Evolutionary conservation across 2,329 filamentous ascomycete genomes (phyloP).

Genomic region (Lachnum nothofagi): DNA sequence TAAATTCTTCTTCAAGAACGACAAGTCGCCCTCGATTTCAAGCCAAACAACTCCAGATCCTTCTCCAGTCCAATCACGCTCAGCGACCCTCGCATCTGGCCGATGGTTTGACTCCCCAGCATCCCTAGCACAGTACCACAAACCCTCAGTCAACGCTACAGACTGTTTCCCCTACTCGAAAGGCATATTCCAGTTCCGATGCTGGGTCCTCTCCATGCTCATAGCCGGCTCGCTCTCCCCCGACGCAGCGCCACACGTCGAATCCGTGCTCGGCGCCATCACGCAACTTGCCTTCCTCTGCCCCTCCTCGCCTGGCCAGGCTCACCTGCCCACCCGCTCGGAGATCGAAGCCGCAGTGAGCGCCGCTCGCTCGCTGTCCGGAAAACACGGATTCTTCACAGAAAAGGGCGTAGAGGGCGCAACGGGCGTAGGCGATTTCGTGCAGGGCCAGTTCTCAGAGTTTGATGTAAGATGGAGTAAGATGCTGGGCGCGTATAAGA

Average conservation of each 20-base stretch:
- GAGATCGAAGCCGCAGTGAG: constrained; percentile 1
- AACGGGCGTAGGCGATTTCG: constrained; percentile 8
- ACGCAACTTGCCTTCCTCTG: constrained; percentile 6
- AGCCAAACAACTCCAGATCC: neutral
- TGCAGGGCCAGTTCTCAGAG: constrained; percentile 6
- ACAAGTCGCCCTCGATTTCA: neutral
- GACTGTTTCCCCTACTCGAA: constrained; percentile 7
- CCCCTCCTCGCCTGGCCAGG: neutral
- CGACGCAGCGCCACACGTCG: constrained; percentile 2
- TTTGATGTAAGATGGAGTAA: constrained; percentile 10
- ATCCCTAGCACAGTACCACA: neutral
- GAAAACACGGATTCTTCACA: neutral
- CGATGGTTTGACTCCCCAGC: too few species aligned
- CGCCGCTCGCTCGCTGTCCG: neutral
- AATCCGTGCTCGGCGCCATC: constrained; percentile 4
- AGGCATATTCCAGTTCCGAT: constrained; percentile 7
- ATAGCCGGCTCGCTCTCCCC: constrained; percentile 4
- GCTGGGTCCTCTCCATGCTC: constrained; percentile 9
- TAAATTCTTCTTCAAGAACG: neutral
- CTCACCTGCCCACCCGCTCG: constrained; percentile 3
- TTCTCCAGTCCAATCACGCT: too few species aligned
- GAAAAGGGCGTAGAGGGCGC: constrained; percentile 5
- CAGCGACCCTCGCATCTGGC: too few species aligned
- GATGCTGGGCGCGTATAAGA: constrained; percentile 2
- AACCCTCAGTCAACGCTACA: constrained; percentile 1